Percentiles rank a stretch among this genome's conserved stretches.
phyloP scores from a whole-genome alignment of 1,284 basidiomycete species.

The Ustilago curta region DNA sequence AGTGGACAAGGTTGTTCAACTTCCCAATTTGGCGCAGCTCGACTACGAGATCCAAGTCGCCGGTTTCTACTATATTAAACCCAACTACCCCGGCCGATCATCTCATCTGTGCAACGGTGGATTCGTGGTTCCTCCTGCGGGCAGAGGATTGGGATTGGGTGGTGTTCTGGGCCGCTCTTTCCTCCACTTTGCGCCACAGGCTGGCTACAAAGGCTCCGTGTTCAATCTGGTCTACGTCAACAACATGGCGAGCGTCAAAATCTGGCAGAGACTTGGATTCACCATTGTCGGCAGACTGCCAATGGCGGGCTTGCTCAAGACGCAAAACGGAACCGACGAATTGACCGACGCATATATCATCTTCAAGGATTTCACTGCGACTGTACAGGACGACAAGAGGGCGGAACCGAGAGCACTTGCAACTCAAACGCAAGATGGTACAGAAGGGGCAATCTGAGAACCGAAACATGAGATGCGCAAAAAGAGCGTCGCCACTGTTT shows the following conservation, averaged over 20 bases:
- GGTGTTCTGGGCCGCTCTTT: conserved; percentile 81
- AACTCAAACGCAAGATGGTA: conserved; percentile 18
- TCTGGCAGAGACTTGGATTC: conserved; percentile 90
- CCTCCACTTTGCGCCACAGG: conserved; percentile 77
- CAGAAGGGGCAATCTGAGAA: conserved; percentile 11
- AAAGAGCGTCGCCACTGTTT: no score
- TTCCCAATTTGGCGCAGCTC: conserved; percentile 20
- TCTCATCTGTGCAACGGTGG: conserved; percentile 93
- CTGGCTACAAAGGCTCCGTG: conserved; percentile 84
- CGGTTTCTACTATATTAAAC: conserved; percentile 76
- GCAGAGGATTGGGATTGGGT: conserved; percentile 80
- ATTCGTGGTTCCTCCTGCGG: conserved; percentile 81
- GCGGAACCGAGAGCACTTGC: conserved; percentile 16
- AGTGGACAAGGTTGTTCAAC: conserved; percentile 5
- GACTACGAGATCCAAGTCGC: conserved; percentile 71
- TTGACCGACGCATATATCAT: conserved; percentile 88
- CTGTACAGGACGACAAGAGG: conserved; percentile 16
- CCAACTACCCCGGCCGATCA: conserved; percentile 77
- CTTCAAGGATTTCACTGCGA: conserved; percentile 78
- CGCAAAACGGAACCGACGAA: conserved; percentile 74
- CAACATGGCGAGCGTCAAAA: conserved; percentile 78
- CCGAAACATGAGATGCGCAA: no score
- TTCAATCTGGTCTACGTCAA: conserved; percentile 94
- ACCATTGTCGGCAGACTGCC: conserved; percentile 85
- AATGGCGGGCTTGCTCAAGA: conserved; percentile 81